phyloP scores from a whole-genome alignment of 2,329 filamentous ascomycete species.

The Leptographium lundbergii region DNA sequence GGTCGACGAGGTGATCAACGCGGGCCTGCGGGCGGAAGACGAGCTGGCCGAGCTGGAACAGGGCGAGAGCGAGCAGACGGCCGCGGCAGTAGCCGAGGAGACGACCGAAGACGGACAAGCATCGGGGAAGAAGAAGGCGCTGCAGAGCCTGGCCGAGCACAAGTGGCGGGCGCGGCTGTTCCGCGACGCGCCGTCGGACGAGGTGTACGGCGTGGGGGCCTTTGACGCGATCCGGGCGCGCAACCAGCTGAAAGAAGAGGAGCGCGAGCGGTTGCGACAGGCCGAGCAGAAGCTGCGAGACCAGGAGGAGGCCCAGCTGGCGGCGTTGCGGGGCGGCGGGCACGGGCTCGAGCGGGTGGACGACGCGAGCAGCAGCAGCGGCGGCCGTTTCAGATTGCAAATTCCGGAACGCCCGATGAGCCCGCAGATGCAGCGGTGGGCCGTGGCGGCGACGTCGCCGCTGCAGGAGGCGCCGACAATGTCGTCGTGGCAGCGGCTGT shows the following conservation, averaged over 20 bases:
- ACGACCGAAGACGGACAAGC: background rate
- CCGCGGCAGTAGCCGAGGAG: slow-evolving; percentile 11
- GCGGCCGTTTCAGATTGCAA: slow-evolving; percentile 2
- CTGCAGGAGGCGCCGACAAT: slow-evolving; percentile 40
- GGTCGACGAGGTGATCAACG: slow-evolving; percentile 48
- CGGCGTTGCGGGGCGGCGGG: slow-evolving; percentile 23
- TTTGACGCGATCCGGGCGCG: slow-evolving; percentile 44
- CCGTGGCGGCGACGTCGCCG: slow-evolving; percentile 33
- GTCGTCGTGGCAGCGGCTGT: slow-evolving; percentile 37
- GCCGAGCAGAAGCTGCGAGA: slow-evolving; percentile 18
- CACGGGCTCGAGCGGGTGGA: slow-evolving; percentile 18
- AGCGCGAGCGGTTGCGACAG: slow-evolving; percentile 19
- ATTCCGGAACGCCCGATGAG: slow-evolving; percentile 18
- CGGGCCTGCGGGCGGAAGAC: slow-evolving; percentile 48
- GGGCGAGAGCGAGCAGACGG: slow-evolving; percentile 1
- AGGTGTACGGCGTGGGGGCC: slow-evolving; percentile 44
- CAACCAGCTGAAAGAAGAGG: slow-evolving; percentile 36
- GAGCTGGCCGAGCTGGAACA: slow-evolving; percentile 42
- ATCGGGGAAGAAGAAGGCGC: background rate
- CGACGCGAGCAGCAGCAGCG: slow-evolving; percentile 19
- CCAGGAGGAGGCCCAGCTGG: slow-evolving; percentile 19
- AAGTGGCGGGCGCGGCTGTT: slow-evolving; percentile 14
- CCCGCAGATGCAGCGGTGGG: slow-evolving; percentile 27
- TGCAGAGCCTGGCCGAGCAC: background rate
- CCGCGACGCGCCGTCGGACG: slow-evolving; percentile 20